Percentiles rank a stretch among this genome's conserved stretches.
Conservation (phyloP, 2,329 filamentous ascomycete species). For the Balansia obtecta region DNA sequence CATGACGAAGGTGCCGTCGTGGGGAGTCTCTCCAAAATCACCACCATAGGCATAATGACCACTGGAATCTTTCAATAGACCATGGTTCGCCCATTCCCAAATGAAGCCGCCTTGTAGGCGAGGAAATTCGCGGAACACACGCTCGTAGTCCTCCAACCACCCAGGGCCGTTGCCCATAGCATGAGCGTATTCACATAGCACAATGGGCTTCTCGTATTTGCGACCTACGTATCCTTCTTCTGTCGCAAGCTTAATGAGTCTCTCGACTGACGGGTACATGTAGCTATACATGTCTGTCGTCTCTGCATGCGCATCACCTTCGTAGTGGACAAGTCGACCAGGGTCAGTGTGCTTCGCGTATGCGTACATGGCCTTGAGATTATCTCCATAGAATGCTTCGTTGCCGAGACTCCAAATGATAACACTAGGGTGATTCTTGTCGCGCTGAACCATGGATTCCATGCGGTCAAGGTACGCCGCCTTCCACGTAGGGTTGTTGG, state of each 20-base stretch:
- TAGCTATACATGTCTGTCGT: slow-evolving; percentile 54
- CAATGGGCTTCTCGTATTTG: slow-evolving; percentile 41
- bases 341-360: slow-evolving; percentile 46
- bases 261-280: slow-evolving; percentile 49
- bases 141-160: slow-evolving; percentile 54
- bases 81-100: slow-evolving; percentile 55
- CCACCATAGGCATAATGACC: slow-evolving; percentile 46
- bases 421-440: slow-evolving; percentile 59
- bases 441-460: slow-evolving; percentile 49
- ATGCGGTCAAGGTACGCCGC: slow-evolving; percentile 57
- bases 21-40: slow-evolving; percentile 48
- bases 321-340: slow-evolving; percentile 51
- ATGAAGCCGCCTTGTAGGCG: slow-evolving; percentile 55
- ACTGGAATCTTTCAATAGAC: slow-evolving; percentile 33
- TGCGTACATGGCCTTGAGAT: slow-evolving; percentile 56
- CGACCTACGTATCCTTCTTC: slow-evolving; percentile 32
- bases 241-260: slow-evolving; percentile 32
- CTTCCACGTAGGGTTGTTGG: slow-evolving; percentile 48
- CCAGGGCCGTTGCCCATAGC: slow-evolving; percentile 69
- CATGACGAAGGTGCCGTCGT: slow-evolving; percentile 51
- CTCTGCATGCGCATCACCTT: slow-evolving; percentile 47
- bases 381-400: slow-evolving; percentile 58
- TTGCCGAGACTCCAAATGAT: slow-evolving; percentile 66
- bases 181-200: slow-evolving; percentile 46
- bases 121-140: slow-evolving; percentile 47